A percentile compares a stretch with the other conserved stretches of the same genome.
phyloP scores from a whole-genome alignment of 805 yeast species.

The Pichia insulana region DNA sequence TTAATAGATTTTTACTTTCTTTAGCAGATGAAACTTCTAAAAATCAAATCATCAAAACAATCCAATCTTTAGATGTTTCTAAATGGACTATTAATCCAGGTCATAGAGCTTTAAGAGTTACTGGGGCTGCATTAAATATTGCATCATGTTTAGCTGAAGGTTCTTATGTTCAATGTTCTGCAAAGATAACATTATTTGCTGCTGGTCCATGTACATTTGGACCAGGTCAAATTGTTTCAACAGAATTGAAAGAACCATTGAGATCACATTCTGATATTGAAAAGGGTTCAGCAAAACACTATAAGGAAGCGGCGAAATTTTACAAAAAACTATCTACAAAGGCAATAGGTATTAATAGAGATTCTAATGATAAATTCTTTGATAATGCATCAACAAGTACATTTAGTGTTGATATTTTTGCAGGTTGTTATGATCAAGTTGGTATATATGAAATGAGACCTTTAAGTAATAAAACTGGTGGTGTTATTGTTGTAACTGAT shows the following conservation, averaged over 20 bases:
- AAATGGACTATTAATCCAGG: conserved; percentile 80
- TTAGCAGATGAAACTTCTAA: conserved; percentile 45
- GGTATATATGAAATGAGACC: conserved; percentile 92
- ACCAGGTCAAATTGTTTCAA: conserved; percentile 91
- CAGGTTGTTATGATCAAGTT: conserved; percentile 93
- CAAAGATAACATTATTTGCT: conserved; percentile 81
- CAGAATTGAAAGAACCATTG: conserved; percentile 88
- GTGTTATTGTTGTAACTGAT: conserved; percentile 79
- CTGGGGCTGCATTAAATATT: conserved; percentile 86
- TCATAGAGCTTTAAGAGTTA: conserved; percentile 80
- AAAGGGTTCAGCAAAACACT: conserved; percentile 80
- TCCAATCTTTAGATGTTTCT: conserved; percentile 58
- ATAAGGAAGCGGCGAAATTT: conserved; percentile 74
- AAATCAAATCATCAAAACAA: conserved; percentile 67
- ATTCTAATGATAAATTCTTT: conserved; percentile 28
- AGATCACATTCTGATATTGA: conserved; percentile 97
- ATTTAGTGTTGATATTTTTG: conserved; percentile 82
- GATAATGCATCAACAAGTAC: conserved; percentile 41
- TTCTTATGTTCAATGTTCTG: conserved; percentile 76
- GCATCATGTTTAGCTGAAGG: conserved; percentile 78
- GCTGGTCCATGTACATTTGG: conserved; percentile 94
- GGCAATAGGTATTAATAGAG: conserved; percentile 43
- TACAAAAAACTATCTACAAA: conserved; percentile 68
- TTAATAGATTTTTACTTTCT: conserved; percentile 30
- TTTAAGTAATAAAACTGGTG: conserved; percentile 80